A percentile compares a stretch with the other conserved stretches of the same genome.
Evolutionary conservation across 805 yeast genomes (phyloP).

Genomic region (Torulaspora maleeae): DNA sequence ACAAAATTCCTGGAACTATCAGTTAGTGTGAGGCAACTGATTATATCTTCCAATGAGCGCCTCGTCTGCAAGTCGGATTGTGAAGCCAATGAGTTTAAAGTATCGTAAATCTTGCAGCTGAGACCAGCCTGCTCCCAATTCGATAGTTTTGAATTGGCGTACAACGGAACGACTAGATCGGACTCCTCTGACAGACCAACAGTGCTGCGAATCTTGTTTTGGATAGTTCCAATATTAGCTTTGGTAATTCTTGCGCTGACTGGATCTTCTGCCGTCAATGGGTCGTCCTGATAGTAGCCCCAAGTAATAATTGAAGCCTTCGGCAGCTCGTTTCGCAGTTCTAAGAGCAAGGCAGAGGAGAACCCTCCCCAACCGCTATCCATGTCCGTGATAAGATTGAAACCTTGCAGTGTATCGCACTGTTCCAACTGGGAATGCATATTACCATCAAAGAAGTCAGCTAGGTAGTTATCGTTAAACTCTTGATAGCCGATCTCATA

Average conservation of each 20-base stretch:
- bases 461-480: constrained; percentile 40
- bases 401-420: constrained; percentile 69
- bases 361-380: constrained; percentile 88
- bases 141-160: constrained; percentile 21
- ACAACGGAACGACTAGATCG: constrained; percentile 55
- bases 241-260: constrained; percentile 4
- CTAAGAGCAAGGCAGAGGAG: constrained; percentile 46
- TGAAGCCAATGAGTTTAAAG: constrained; percentile 22
- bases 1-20: constrained; percentile 25
- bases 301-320: constrained; percentile 46
- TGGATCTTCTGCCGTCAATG: constrained; percentile 15
- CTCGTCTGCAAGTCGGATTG: constrained; percentile 16
- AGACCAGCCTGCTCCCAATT: constrained; percentile 32
- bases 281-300: constrained; percentile 39
- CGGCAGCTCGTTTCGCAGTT: constrained; percentile 63
- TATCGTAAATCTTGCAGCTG: constrained; percentile 22
- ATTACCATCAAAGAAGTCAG: constrained; percentile 52
- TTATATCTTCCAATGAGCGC: constrained; percentile 22
- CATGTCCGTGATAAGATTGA: constrained; percentile 63
- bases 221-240: constrained; percentile 9
- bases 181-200: constrained; percentile 45
- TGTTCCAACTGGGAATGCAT: constrained; percentile 65
- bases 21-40: constrained; percentile 20
- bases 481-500: constrained; percentile 59
- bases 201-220: constrained; percentile 45